phyloP scores from a whole-genome alignment of 164 flowering plant genomes.

The Protea cynaroides region DNA sequence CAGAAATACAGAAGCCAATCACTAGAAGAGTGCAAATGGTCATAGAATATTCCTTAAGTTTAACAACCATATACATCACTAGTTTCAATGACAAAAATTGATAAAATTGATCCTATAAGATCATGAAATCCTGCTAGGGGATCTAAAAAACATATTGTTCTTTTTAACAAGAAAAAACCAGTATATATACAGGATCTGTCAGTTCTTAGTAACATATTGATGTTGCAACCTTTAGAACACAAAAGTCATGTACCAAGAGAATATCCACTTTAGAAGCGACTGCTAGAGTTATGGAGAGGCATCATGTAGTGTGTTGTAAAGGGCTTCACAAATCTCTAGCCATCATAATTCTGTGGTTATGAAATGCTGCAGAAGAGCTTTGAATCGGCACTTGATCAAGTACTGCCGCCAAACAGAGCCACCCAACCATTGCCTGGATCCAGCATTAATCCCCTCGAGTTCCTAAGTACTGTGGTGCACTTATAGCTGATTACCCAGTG shows the following conservation, averaged over 20 bases:
- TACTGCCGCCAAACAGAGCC: not conserved
- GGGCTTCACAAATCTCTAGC: not conserved
- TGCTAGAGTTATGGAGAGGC: not conserved
- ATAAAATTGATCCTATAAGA: not conserved
- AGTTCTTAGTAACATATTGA: not conserved
- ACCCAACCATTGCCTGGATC: not conserved
- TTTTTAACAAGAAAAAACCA: not conserved
- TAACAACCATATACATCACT: conserved; percentile 1
- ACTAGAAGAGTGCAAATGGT: no score
- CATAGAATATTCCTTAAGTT: no score
- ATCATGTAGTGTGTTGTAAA: not conserved
- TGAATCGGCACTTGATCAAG: not conserved
- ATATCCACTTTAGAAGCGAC: not conserved
- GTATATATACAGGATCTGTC: not conserved
- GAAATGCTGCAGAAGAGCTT: not conserved
- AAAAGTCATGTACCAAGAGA: not conserved
- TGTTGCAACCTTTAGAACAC: not conserved
- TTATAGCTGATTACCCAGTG: no score
- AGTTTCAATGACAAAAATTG: not conserved
- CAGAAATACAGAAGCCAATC: not conserved
- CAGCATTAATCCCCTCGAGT: not conserved
- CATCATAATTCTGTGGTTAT: not conserved
- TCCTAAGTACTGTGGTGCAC: no score
- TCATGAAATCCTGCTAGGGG: not conserved
- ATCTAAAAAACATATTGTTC: not conserved